Evolutionary conservation across 2,329 filamentous ascomycete genomes (phyloP), one percentile per base, ranked within the genome.

Genomic region (Aspergillus ochraceus): DNA sequence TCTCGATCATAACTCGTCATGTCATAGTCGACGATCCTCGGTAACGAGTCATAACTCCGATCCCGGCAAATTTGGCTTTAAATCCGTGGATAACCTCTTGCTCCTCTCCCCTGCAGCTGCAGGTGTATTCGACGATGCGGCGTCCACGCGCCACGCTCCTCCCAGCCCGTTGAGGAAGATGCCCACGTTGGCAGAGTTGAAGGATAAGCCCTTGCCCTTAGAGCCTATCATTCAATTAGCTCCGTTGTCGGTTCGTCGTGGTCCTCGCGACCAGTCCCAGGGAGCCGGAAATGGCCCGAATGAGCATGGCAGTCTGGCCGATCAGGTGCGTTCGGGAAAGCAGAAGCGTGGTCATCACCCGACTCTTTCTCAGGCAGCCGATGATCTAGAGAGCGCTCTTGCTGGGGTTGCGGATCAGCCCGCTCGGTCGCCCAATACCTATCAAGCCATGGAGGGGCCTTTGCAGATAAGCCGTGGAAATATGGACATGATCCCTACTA

Each of bases 121-220:
- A 4, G 70, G 72, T 6, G 68, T 74, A 29, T 79, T 79, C 52
- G 76, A 79, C 51, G 72, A 73, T 47, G 57, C 58, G 30, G 56
- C 55, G 17, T 58, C 62, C 49, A 36, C 55, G 49, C 64, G 46
- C 52, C 60, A 30, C 55, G 63, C 52, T 59, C 54, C 26, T 45
- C 66, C 22, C 65, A 64, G 2, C 45, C 42, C 62, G 24, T 57
- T 63, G 12, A 63, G 64, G 24, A 64, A 65, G 22, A 62, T 63
- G 9, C 60, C 64, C 10, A 70, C 70, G 1, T 60, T 70, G 22
- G 63, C 65, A 12, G 67, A 76, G 22, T 57, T 72, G 20, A 73
- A 66, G 57, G 76, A 78, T 55, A 79, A 79, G 54, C 76, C 77
- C 8, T 69, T 80, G 5, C 77, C 78, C 17, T 67, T 71, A 5